Evolutionary conservation across 257 asterid genomes (phyloP).

Genomic region (Capsicum rhomboideum): DNA sequence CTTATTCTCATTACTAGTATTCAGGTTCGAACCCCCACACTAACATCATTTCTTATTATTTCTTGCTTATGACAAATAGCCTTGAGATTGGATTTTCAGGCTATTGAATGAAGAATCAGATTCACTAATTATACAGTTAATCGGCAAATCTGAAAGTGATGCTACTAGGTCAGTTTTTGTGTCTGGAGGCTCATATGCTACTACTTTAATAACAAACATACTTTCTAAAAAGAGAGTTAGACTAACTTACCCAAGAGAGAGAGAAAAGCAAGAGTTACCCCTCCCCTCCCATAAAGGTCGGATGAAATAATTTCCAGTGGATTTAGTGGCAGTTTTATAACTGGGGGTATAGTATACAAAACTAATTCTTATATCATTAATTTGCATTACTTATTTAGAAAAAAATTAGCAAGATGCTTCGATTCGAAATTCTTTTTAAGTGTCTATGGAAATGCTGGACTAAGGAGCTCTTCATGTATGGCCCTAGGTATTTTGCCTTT

Average conservation of each 20-base stretch:
- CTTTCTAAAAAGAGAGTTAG: background rate
- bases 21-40: no score
- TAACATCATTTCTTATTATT: no score
- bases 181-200: background rate
- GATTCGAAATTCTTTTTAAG: background rate
- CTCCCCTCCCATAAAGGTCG: no score
- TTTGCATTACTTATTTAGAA: background rate
- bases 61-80: no score
- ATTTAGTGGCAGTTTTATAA: background rate
- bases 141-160: background rate
- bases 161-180: background rate
- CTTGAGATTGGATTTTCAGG: no score
- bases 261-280: no score
- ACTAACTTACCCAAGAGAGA: background rate
- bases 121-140: background rate
- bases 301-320: background rate
- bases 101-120: background rate
- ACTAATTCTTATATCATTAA: background rate
- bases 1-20: no score
- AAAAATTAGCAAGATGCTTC: background rate
- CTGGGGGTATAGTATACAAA: background rate
- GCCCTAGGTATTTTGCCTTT: background rate
- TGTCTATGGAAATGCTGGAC: background rate
- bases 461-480: background rate
- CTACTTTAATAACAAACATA: background rate